A percentile compares a stretch with the other conserved stretches of the same genome.
phyloP scores from a whole-genome alignment of 148 eudicot species.

The Polygonum aviculare region DNA sequence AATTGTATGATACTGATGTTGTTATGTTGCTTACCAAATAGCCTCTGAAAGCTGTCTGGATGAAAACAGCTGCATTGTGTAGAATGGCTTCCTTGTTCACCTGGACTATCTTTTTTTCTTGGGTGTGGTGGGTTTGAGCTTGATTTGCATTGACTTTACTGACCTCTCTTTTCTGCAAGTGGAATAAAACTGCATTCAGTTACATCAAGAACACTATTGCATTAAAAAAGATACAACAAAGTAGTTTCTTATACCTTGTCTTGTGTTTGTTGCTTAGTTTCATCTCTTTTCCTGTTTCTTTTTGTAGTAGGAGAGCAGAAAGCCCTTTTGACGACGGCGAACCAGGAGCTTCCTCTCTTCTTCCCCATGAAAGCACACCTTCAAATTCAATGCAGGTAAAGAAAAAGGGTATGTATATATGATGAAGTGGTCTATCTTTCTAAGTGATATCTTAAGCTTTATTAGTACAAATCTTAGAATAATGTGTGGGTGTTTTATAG shows the following conservation, averaged over 20 bases:
- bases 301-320: slow-evolving; percentile 62
- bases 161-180: slow-evolving; percentile 39
- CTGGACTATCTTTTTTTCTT: not conserved
- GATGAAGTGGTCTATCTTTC: no score
- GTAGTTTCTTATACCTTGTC: slow-evolving; percentile 26
- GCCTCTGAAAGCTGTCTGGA: slow-evolving; percentile 86
- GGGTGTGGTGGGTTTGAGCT: not conserved
- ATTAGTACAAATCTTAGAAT: not conserved
- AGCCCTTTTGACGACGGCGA: slow-evolving; percentile 62
- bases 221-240: not conserved
- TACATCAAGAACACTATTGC: not conserved
- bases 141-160: not conserved
- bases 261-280: slow-evolving; percentile 34
- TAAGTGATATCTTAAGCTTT: not conserved
- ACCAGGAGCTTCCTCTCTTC: slow-evolving; percentile 56
- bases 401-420: no score
- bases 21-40: slow-evolving; percentile 38
- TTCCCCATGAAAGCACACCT: slow-evolving; percentile 36
- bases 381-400: not conserved
- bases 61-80: slow-evolving; percentile 49
- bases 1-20: not conserved
- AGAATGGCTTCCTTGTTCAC: slow-evolving; percentile 12
- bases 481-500: slow-evolving; percentile 1
- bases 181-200: not conserved
- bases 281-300: slow-evolving; percentile 29